Percentiles rank a stretch among this genome's conserved stretches.
Conservation (phyloP, 192 early-diverging fungal species). For the Coemansia sp. region DNA sequence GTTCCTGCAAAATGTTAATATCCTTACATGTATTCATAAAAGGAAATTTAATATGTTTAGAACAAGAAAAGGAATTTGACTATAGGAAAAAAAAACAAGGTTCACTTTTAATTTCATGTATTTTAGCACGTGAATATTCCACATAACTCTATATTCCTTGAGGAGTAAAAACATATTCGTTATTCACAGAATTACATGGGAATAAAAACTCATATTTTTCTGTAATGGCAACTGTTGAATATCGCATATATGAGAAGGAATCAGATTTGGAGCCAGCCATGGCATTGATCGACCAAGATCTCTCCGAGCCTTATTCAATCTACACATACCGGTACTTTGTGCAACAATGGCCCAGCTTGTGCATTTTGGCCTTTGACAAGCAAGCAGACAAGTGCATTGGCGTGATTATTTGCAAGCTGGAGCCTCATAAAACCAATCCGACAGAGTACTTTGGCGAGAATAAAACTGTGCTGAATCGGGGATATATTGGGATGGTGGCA, state of each 20-base stretch:
- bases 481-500: constrained; percentile 97
- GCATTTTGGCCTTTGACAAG: constrained; percentile 67
- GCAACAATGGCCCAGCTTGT: constrained; percentile 86
- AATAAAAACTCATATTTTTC: too few species aligned
- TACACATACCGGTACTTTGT: constrained; percentile 98
- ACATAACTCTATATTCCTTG: too few species aligned
- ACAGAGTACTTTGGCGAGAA: constrained; percentile 19
- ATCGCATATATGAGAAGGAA: constrained; percentile 64
- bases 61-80: too few species aligned
- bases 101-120: too few species aligned
- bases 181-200: too few species aligned
- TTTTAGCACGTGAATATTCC: too few species aligned
- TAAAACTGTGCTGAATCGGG: constrained; percentile 51
- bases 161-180: too few species aligned
- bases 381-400: constrained; percentile 63
- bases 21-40: too few species aligned
- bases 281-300: constrained; percentile 83
- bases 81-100: too few species aligned
- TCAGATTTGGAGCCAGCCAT: constrained; percentile 74
- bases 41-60: too few species aligned
- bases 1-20: too few species aligned
- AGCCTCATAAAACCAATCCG: constrained; percentile 45
- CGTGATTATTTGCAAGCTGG: constrained; percentile 87
- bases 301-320: constrained; percentile 95
- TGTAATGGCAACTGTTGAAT: neutral